A percentile compares a stretch with the other conserved stretches of the same genome.
Evolutionary conservation across 148 eudicot species (phyloP).

Genomic region (Vaccinium myrtillus): DNA sequence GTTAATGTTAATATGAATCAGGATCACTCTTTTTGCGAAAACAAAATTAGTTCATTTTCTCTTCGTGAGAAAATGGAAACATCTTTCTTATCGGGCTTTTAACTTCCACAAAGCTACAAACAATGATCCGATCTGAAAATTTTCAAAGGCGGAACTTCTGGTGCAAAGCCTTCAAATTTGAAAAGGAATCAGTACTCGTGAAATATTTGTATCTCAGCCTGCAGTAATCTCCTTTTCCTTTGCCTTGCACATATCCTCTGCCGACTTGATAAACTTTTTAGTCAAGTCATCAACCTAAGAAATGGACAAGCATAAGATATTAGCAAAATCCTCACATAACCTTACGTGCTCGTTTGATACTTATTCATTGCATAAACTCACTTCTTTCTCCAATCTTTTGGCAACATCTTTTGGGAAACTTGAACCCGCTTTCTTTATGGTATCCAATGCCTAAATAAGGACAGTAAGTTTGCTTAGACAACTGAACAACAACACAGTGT

Average conservation of each 20-base stretch:
- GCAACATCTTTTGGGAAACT: slow-evolving; percentile 70
- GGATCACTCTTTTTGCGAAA: background rate
- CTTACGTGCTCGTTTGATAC: background rate
- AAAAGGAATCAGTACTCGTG: background rate
- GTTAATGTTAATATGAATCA: background rate
- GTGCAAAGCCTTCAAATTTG: background rate
- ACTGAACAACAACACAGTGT: background rate
- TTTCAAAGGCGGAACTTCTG: background rate
- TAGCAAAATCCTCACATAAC: background rate
- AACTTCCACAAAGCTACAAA: background rate
- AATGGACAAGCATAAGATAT: slow-evolving; percentile 8
- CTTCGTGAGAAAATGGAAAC: background rate
- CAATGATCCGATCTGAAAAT: background rate
- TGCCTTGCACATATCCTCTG: slow-evolving; percentile 36
- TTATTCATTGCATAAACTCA: slow-evolving; percentile 28
- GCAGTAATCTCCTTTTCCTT: slow-evolving; percentile 29
- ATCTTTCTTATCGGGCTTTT: background rate
- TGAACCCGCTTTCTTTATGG: slow-evolving; percentile 67
- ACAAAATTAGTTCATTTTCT: background rate
- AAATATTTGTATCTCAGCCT: slow-evolving; percentile 16
- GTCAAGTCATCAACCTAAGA: slow-evolving; percentile 32
- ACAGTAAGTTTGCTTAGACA: slow-evolving; percentile 12
- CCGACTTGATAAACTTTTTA: slow-evolving; percentile 27
- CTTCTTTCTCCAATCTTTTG: slow-evolving; percentile 92
- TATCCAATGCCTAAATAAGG: slow-evolving; percentile 74